phyloP scores from a whole-genome alignment of 2,329 filamentous ascomycete species.

The Fusarium sp. region DNA sequence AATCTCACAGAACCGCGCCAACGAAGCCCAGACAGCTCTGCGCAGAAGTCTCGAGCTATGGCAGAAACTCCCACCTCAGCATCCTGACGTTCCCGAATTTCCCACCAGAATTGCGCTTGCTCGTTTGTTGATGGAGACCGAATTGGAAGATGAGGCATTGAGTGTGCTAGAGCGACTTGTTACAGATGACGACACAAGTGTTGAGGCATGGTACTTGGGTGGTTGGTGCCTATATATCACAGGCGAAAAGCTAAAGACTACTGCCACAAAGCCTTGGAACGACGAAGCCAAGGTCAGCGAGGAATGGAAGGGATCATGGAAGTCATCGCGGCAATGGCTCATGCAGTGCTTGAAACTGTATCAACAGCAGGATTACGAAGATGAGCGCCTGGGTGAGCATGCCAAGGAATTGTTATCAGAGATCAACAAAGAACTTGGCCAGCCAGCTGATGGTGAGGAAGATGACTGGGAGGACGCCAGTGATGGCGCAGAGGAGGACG shows the following conservation, averaged over 20 bases:
- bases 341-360: constrained; percentile 84
- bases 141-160: constrained; percentile 84
- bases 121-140: constrained; percentile 88
- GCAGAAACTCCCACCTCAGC: constrained; percentile 78
- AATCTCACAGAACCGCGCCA: constrained; percentile 82
- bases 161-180: constrained; percentile 86
- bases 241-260: constrained; percentile 69
- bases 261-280: constrained; percentile 48
- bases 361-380: constrained; percentile 81
- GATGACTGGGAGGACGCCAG: constrained; percentile 65
- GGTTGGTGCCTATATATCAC: constrained; percentile 90
- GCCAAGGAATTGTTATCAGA: constrained; percentile 73
- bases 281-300: constrained; percentile 50
- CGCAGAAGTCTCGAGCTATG: constrained; percentile 82
- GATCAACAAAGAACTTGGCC: constrained; percentile 72
- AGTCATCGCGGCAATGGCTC: constrained; percentile 83
- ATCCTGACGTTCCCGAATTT: constrained; percentile 83
- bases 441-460: constrained; percentile 62
- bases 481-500: constrained; percentile 61
- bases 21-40: constrained; percentile 84
- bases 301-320: constrained; percentile 70
- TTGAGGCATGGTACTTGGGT: constrained; percentile 96
- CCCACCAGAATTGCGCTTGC: constrained; percentile 84
- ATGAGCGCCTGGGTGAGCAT: constrained; percentile 79
- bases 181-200: constrained; percentile 89